phyloP scores from a whole-genome alignment of 2,329 filamentous ascomycete genomes.

The Cercospora sojina region DNA sequence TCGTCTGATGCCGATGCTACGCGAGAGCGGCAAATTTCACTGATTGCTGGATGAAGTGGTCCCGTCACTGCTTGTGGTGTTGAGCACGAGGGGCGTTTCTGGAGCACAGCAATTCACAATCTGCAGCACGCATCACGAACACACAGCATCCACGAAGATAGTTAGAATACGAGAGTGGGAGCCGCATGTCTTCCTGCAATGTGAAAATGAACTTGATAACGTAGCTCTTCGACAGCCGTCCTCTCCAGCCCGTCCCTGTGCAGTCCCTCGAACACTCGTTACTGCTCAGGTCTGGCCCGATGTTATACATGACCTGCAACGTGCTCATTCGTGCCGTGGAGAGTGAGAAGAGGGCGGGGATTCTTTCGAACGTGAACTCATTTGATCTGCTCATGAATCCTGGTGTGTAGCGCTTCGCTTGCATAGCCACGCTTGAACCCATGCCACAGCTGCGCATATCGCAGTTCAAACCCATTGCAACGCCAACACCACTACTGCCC shows the following conservation, averaged over 20 bases:
- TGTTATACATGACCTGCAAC: not conserved
- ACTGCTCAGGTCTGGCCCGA: not conserved
- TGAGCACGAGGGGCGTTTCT: not conserved
- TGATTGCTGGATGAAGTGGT: not conserved
- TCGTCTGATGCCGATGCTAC: not conserved
- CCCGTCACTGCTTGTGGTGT: not conserved
- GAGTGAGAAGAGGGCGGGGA: constrained; percentile 4
- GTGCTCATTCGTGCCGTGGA: constrained; percentile 2
- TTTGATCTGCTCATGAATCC: constrained; percentile 28
- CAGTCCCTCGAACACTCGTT: not conserved
- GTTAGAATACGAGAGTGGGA: not conserved
- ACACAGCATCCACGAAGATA: not conserved
- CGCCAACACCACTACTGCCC: constrained; percentile 35
- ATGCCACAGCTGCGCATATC: constrained; percentile 24
- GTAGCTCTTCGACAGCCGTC: not conserved
- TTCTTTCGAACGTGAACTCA: constrained; percentile 29
- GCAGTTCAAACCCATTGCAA: constrained; percentile 31
- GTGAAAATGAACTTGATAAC: not conserved
- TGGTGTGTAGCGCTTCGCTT: constrained; percentile 26
- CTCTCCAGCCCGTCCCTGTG: not conserved
- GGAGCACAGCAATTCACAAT: not conserved
- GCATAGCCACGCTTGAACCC: constrained; percentile 31
- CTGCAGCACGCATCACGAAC: not conserved
- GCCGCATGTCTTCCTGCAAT: not conserved
- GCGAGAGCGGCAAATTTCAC: not conserved